phyloP scores from a whole-genome alignment of 73 alveolate species.

The Strombidium stylifer region DNA sequence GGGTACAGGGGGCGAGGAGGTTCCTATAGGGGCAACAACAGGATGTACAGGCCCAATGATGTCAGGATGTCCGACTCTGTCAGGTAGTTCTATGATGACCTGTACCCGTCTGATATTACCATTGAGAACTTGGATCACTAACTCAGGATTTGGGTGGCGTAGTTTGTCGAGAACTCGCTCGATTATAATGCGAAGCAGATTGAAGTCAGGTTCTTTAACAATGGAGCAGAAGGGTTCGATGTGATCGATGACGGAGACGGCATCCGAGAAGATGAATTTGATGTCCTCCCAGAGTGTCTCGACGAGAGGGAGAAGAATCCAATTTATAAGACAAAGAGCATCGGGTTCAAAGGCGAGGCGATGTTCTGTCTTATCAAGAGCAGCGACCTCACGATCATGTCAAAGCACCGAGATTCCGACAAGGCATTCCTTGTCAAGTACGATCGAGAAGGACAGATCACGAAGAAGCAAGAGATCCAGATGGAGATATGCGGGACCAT shows the following conservation, averaged over 20 bases:
- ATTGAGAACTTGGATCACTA: conserved; percentile 3
- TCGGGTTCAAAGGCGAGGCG: conserved; percentile 43
- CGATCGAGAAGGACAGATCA: neutral
- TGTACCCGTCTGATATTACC: too few relatives aligned
- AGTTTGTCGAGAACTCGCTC: conserved; percentile 16
- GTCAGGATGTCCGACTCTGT: too few relatives aligned
- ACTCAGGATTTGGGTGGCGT: conserved; percentile 17
- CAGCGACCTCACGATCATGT: conserved; percentile 8
- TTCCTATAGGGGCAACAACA: too few relatives aligned
- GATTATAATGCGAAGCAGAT: conserved; percentile 5
- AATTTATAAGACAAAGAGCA: conserved; percentile 24
- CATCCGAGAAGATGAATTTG: conserved; percentile 7
- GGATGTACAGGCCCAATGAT: too few relatives aligned
- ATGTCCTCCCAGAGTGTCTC: conserved; percentile 19
- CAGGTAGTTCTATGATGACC: too few relatives aligned
- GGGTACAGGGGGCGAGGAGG: too few relatives aligned
- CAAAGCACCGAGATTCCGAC: neutral
- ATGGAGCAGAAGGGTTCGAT: conserved; percentile 12
- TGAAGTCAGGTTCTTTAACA: conserved; percentile 16
- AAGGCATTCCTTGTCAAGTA: neutral
- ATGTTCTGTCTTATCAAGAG: conserved; percentile 3
- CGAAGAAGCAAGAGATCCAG: neutral
- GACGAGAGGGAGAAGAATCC: conserved; percentile 9
- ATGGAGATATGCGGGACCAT: conserved; percentile 6
- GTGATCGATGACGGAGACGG: conserved; percentile 31